Evolutionary conservation across 257 asterid species (phyloP).

Genomic region (Misopates orontium): DNA sequence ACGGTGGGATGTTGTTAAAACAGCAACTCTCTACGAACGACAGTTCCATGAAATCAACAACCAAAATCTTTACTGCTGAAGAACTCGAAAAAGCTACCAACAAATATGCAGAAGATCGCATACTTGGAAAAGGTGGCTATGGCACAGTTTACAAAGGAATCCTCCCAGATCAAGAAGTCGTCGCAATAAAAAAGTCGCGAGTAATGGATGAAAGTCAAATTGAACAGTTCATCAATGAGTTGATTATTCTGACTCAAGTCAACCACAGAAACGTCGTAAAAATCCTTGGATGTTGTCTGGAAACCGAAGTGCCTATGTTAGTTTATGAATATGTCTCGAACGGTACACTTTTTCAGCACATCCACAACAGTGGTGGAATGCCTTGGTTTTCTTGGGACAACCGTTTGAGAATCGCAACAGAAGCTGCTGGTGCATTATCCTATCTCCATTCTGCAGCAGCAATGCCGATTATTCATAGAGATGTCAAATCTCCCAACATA

Average conservation of each 20-base stretch:
- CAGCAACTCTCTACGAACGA: constrained; percentile 37
- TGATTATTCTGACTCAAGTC: constrained; percentile 45
- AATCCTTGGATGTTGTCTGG: constrained; percentile 49
- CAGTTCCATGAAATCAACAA: constrained; percentile 22
- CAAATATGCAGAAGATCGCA: constrained; percentile 39
- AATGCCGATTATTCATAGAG: constrained; percentile 45
- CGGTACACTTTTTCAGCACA: constrained; percentile 36
- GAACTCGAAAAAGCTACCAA: constrained; percentile 45
- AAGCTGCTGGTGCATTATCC: constrained; percentile 44
- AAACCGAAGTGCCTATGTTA: constrained; percentile 41
- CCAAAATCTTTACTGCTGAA: constrained; percentile 40
- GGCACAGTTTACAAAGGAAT: constrained; percentile 45
- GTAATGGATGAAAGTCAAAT: constrained; percentile 36
- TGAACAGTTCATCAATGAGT: constrained; percentile 47
- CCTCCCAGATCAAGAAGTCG: constrained; percentile 31
- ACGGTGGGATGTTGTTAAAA: constrained; percentile 47
- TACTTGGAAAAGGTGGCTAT: constrained; percentile 51
- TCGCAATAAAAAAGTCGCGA: constrained; percentile 44
- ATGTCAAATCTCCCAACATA: constrained; percentile 46
- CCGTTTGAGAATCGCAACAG: constrained; percentile 39
- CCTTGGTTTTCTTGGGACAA: constrained; percentile 49
- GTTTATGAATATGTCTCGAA: constrained; percentile 40
- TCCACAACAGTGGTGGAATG: constrained; percentile 31
- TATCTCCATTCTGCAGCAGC: constrained; percentile 48
- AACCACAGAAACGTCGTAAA: constrained; percentile 48